Percentiles rank a stretch among this genome's conserved stretches.
These are phyloP conservation scores for Phytophthora chlamydospora DNA, from an alignment of 352 stramenopile species.

Conservation along the genomic window DNA sequence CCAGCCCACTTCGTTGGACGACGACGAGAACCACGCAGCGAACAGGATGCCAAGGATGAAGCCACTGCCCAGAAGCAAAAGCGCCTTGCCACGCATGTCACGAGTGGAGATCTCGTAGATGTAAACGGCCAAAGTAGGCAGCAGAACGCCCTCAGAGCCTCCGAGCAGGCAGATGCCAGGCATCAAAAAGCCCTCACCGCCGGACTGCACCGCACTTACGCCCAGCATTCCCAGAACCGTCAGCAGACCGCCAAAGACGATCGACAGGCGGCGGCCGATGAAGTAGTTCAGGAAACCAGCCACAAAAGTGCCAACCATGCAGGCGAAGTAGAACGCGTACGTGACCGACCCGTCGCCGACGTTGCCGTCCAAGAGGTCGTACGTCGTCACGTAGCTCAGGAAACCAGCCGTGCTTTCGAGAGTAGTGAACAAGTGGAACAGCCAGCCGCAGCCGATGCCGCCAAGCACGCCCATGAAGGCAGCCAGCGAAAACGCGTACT, in stretches of 20 bases:
- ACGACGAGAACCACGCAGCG: constrained; percentile 72
- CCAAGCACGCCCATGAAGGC: constrained; percentile 79
- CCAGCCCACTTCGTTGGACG: constrained; percentile 78
- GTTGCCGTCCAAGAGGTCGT: constrained; percentile 64
- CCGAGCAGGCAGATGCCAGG: constrained; percentile 72
- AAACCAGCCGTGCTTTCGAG: constrained; percentile 80
- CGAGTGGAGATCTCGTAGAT: constrained; percentile 88
- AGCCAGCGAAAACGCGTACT: constrained; percentile 86
- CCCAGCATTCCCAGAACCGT: constrained; percentile 75
- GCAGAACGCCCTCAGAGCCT: constrained; percentile 59
- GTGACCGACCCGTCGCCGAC: constrained; percentile 66
- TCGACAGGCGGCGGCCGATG: constrained; percentile 76
- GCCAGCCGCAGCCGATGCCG: constrained; percentile 73
- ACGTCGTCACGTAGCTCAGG: constrained; percentile 81
- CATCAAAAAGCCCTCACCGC: constrained; percentile 60
- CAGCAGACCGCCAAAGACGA: constrained; percentile 72
- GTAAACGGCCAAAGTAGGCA: constrained; percentile 82
- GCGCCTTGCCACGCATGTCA: constrained; percentile 82
- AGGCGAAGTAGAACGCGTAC: constrained; percentile 73
- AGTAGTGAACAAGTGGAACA: constrained; percentile 81
- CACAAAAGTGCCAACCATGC: constrained; percentile 56
- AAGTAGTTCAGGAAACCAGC: constrained; percentile 69
- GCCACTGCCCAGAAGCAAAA: constrained; percentile 74
- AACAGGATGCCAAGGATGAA: constrained; percentile 72
- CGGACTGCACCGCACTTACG: constrained; percentile 62